These are phyloP conservation scores for Ophiocordyceps camponoti-floridani DNA, from an alignment of 2,329 filamentous ascomycete genomes.

Conservation along the genomic window DNA sequence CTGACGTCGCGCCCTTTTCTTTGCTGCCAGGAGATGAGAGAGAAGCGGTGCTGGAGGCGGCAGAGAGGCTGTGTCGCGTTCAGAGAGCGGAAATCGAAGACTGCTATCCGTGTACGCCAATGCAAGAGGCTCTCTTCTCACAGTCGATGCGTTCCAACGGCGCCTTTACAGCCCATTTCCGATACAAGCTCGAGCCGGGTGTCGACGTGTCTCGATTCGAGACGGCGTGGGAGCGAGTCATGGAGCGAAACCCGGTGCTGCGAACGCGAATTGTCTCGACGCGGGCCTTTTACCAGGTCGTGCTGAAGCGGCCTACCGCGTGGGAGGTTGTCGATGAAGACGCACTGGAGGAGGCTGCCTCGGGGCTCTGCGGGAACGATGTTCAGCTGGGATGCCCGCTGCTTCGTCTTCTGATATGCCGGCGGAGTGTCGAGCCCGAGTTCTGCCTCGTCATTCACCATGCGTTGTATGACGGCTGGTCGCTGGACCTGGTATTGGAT, in stretches of 20 bases:
- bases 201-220: slow-evolving; percentile 12
- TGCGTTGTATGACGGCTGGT: slow-evolving; percentile 34
- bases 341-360: not conserved
- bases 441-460: slow-evolving; percentile 27
- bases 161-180: slow-evolving; percentile 28
- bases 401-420: slow-evolving; percentile 19
- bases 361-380: slow-evolving; percentile 7
- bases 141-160: slow-evolving; percentile 22
- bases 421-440: not conserved
- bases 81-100: slow-evolving; percentile 15
- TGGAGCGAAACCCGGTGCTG: slow-evolving; percentile 17
- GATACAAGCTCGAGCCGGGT: slow-evolving; percentile 15
- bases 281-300: slow-evolving; percentile 21
- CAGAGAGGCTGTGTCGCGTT: slow-evolving; percentile 1
- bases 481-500: slow-evolving; percentile 24
- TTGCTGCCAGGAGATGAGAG: not conserved
- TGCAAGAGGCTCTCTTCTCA: slow-evolving; percentile 32
- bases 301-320: slow-evolving; percentile 6
- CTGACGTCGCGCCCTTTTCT: not conserved
- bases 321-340: slow-evolving; percentile 13
- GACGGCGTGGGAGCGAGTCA: slow-evolving; percentile 18
- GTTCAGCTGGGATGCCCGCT: slow-evolving; percentile 20
- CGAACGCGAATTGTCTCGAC: slow-evolving; percentile 23
- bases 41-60: not conserved
- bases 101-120: slow-evolving; percentile 6